Evolutionary conservation across 371 early-diverging fungal genomes (phyloP).

Genomic region (Circinella minor): DNA sequence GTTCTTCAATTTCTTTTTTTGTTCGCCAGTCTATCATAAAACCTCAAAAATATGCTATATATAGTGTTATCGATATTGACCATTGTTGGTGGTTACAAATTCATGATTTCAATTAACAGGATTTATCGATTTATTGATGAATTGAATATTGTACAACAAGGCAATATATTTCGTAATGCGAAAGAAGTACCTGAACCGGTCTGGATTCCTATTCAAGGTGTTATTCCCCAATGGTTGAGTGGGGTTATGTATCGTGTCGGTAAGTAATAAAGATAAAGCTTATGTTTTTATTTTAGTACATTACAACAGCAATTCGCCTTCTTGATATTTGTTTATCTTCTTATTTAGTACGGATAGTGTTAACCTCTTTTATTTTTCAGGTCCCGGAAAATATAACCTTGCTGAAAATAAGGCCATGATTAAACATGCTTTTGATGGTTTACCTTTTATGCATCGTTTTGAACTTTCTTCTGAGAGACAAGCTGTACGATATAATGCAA

Average conservation of each 20-base stretch:
- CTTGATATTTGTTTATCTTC: no score
- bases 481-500: slow-evolving; percentile 35
- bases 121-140: slow-evolving; percentile 2
- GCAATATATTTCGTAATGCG: background rate
- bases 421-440: slow-evolving; percentile 52
- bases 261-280: slow-evolving; percentile 11
- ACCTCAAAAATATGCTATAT: background rate
- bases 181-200: slow-evolving; percentile 26
- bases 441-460: slow-evolving; percentile 49
- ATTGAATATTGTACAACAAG: background rate
- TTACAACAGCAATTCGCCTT: no score
- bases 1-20: background rate
- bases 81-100: background rate
- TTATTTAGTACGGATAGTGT: no score
- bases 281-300: no score
- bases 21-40: background rate
- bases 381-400: slow-evolving; percentile 45
- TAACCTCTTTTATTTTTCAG: slow-evolving; percentile 7
- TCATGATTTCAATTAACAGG: background rate
- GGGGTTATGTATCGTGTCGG: slow-evolving; percentile 49
- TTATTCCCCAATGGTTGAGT: slow-evolving; percentile 39
- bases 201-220: slow-evolving; percentile 34
- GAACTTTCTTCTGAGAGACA: slow-evolving; percentile 30
- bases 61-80: background rate
- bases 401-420: slow-evolving; percentile 30